Evolutionary conservation across 2,329 filamentous ascomycete species (phyloP).

Genomic region (Aureobasidium sp.): DNA sequence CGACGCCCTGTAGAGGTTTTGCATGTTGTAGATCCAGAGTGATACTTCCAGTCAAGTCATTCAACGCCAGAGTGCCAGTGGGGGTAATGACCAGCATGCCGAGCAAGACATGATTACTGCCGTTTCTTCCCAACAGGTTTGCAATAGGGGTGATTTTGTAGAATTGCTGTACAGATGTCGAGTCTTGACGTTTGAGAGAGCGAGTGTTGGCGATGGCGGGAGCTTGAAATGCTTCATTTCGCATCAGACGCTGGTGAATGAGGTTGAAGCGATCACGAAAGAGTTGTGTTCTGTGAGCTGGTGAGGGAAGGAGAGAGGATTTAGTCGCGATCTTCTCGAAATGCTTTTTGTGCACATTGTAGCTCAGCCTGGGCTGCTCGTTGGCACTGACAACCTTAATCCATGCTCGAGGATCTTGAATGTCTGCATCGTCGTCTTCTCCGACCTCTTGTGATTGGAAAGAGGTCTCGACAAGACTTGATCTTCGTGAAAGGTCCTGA

Average conservation of each 20-base stretch:
- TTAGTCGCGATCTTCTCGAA: constrained; percentile 59
- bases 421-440: constrained; percentile 51
- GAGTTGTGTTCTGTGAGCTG: constrained; percentile 72
- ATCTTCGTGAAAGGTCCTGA: constrained; percentile 5
- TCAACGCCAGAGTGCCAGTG: constrained; percentile 72
- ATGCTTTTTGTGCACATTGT: constrained; percentile 77
- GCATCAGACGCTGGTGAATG: constrained; percentile 82
- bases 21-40: constrained; percentile 75
- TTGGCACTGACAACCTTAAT: constrained; percentile 77
- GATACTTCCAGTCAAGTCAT: constrained; percentile 83
- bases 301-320: constrained; percentile 54
- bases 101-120: constrained; percentile 76
- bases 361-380: constrained; percentile 72
- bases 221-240: constrained; percentile 87
- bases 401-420: constrained; percentile 70
- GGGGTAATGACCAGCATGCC: constrained; percentile 76
- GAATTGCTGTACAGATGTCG: constrained; percentile 52
- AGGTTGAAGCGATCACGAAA: constrained; percentile 90
- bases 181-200: constrained; percentile 53
- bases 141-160: constrained; percentile 86
- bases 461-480: constrained; percentile 2
- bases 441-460: constrained; percentile 52
- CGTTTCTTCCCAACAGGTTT: constrained; percentile 68
- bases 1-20: constrained; percentile 61
- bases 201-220: constrained; percentile 50